Evolutionary conservation across 768 basidiomycete species (phyloP), one percentile per base, ranked within the genome.

Genomic region (Boletus rubroflammeus): DNA sequence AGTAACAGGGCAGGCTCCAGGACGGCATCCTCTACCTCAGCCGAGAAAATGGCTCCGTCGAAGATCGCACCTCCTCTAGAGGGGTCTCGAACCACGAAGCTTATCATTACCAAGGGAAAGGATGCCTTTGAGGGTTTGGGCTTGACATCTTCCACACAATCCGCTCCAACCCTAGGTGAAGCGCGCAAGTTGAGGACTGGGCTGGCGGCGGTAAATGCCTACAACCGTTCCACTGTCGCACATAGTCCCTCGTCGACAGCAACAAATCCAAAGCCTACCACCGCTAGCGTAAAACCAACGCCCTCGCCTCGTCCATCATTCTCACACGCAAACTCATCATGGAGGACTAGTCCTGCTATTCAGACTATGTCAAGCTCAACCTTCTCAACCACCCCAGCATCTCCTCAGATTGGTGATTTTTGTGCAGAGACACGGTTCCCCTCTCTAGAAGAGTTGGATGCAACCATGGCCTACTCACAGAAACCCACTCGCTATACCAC

Each of bases 111-210:
- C 50, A 76, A 69, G 50, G 76, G 76, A 19, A 86, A 79, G 59
- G 90, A 93, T 64, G 91, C 90, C 5, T 93, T 93, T 57, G 87
- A 88, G 34, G 90, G 86, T 11, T 72, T 93, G 43, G 88, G 82
- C 8, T 65, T 87, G 21, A 67, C 71, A 54, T 63, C 70, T 28
- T 68, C 76, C n/a, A 62, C 70, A 26, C 76, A 74, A 47, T 74
- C 81, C 3, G 75, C 80, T 19, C 86, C 84, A 19, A 91, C 90
- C 2, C 75, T 92, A 5, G 90, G 82, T 11, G 89, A 91, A 64
- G 89, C 86, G 32, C 77, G 87, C 40, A 85, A 84, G 64, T 66
- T 86, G 51, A 77, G 86, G 47, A 89, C 88, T 13, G 88, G 88
- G 7, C 62, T 88, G 38, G 86, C 84, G 19, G 60, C 66, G n/a